phyloP scores from a whole-genome alignment of 2,329 filamentous ascomycete genomes.

The Xylariales sp. region DNA sequence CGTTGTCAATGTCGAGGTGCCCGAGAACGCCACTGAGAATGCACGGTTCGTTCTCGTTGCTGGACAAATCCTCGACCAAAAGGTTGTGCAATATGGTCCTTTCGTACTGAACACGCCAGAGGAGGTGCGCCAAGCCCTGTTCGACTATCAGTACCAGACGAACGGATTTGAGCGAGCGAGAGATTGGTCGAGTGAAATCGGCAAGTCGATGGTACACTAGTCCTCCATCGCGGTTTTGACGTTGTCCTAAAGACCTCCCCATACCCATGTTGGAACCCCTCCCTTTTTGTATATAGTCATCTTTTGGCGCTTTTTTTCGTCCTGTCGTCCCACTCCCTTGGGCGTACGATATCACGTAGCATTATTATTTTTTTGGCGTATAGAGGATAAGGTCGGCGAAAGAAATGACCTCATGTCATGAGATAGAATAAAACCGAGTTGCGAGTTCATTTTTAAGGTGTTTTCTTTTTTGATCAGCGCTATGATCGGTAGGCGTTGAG shows the following conservation, averaged over 20 bases:
- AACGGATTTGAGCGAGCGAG: slow-evolving; percentile 78
- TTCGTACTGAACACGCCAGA: slow-evolving; percentile 73
- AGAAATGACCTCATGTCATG: slow-evolving; percentile 19
- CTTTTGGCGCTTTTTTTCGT: slow-evolving; percentile 7
- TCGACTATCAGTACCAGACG: slow-evolving; percentile 71
- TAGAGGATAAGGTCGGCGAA: slow-evolving; percentile 11
- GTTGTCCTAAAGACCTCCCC: background rate
- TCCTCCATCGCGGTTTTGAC: background rate
- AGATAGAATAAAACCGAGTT: slow-evolving; percentile 28
- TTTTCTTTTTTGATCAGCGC: background rate
- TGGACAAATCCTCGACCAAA: slow-evolving; percentile 75
- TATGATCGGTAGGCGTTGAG: background rate
- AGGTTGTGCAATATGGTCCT: slow-evolving; percentile 77
- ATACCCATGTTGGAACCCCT: background rate
- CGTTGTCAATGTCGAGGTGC: slow-evolving; percentile 76
- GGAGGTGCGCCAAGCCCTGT: slow-evolving; percentile 73
- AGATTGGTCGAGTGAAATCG: slow-evolving; percentile 74
- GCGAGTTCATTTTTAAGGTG: background rate
- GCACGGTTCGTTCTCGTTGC: slow-evolving; percentile 73
- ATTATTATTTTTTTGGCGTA: slow-evolving; percentile 28
- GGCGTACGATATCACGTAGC: slow-evolving; percentile 22
- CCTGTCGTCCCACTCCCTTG: slow-evolving; percentile 13
- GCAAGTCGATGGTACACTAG: slow-evolving; percentile 49
- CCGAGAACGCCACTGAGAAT: slow-evolving; percentile 66
- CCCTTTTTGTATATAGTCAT: slow-evolving; percentile 28